These are phyloP conservation scores for Babesia ovata DNA, from an alignment of 169 alveolate species.

Conservation along the genomic window DNA sequence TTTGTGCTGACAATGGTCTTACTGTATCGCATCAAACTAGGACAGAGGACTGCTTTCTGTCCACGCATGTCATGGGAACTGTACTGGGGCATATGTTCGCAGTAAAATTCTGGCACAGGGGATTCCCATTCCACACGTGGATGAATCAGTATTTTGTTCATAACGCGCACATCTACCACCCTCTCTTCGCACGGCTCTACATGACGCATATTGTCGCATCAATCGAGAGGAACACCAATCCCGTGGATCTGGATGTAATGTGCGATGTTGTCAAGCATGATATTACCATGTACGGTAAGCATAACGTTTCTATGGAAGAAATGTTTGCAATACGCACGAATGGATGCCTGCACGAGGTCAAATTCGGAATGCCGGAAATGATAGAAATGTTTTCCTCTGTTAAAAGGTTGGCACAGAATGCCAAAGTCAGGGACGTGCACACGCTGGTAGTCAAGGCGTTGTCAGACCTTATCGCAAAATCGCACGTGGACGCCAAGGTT, in stretches of 20 bases:
- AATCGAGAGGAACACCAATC: slow-evolving; percentile 13
- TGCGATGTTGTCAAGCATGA: slow-evolving; percentile 18
- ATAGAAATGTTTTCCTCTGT: slow-evolving; percentile 39
- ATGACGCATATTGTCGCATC: slow-evolving; percentile 25
- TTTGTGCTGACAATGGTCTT: neutral
- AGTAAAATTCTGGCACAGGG: slow-evolving; percentile 41
- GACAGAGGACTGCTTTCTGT: slow-evolving; percentile 32
- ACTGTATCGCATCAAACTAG: neutral
- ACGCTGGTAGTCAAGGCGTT: slow-evolving; percentile 6
- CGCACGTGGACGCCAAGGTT: slow-evolving; percentile 14
- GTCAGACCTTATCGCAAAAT: neutral
- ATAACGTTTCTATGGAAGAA: neutral
- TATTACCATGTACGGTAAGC: neutral
- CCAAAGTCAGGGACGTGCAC: slow-evolving; percentile 12
- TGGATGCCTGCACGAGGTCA: slow-evolving; percentile 18
- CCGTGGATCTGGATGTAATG: slow-evolving; percentile 5
- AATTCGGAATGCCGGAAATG: slow-evolving; percentile 24
- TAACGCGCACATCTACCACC: slow-evolving; percentile 37
- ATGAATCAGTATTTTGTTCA: slow-evolving; percentile 44
- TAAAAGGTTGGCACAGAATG: slow-evolving; percentile 14
- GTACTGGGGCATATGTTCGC: slow-evolving; percentile 25
- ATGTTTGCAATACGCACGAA: neutral
- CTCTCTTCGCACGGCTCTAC: slow-evolving; percentile 34
- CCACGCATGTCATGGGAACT: slow-evolving; percentile 29
- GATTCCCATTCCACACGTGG: slow-evolving; percentile 50